Conservation (phyloP, 2,329 filamentous ascomycete species). For the Aureobasidium sp. region DNA sequence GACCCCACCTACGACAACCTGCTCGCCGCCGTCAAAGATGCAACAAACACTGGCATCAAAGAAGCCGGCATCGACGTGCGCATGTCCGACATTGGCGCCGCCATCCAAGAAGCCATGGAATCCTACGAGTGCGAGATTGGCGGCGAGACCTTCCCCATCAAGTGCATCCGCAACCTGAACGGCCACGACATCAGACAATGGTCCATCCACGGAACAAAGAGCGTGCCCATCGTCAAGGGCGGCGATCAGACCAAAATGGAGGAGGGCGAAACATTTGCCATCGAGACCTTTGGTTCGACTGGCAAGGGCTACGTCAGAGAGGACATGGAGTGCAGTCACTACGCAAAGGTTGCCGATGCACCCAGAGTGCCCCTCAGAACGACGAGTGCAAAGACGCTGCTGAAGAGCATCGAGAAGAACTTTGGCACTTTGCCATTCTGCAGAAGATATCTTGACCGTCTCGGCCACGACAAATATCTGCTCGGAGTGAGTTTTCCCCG, state of each 20-base stretch:
- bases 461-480: constrained; percentile 54
- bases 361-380: constrained; percentile 36
- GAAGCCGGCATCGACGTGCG: constrained; percentile 50
- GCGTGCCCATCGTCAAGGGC: constrained; percentile 49
- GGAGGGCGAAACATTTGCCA: constrained; percentile 52
- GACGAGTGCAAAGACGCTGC: constrained; percentile 49
- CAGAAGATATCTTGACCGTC: constrained; percentile 55
- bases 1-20: constrained; percentile 69
- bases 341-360: constrained; percentile 30
- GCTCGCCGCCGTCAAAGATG: constrained; percentile 64
- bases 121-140: constrained; percentile 53
- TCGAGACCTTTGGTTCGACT: constrained; percentile 53
- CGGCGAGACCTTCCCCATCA: constrained; percentile 48
- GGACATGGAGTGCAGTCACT: constrained; percentile 37
- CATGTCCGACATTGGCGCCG: constrained; percentile 49
- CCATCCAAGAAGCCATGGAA: constrained; percentile 56
- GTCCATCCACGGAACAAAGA: constrained; percentile 51
- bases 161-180: constrained; percentile 48
- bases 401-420: constrained; percentile 54
- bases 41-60: constrained; percentile 57
- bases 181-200: constrained; percentile 51
- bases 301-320: constrained; percentile 44
- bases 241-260: constrained; percentile 48
- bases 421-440: constrained; percentile 58
- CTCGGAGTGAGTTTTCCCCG: constrained; percentile 43